Evolutionary conservation across 2,329 filamentous ascomycete genomes (phyloP), one percentile per base, ranked within the genome.

Genomic region (Aschersonia sp.): DNA sequence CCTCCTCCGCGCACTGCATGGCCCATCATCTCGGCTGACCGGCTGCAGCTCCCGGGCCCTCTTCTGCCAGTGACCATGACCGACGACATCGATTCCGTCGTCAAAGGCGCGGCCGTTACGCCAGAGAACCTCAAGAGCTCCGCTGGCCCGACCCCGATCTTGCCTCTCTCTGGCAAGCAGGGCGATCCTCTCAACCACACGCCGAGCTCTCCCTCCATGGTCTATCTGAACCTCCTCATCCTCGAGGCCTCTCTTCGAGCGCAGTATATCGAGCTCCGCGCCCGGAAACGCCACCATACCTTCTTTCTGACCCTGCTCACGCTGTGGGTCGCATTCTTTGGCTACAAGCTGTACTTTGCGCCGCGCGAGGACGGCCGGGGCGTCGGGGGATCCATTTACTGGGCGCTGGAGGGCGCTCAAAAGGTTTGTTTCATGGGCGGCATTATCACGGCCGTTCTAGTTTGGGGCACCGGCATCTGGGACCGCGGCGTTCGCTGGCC

Each of bases 381-480:
- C 40, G 80, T 95, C 5, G 92, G 92, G 47, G 91, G 92, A 32
- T 91, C 84, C 10, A 88, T 95, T 47, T 98, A 98, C 73, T 97
- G 91, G 91, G 82, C 94, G 31, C 78, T 97, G 3, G 91, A 97
- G 59, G 86, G 85, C 61, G 78, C 78, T 5, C 87, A 97, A 67
- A 94, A 92, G 64, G 79, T 98, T 47, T 91, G 86, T 58, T 84
- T 96, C 60, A 85, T 94, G 66, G 89, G 88, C 30, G 92, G 92
- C 44, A 76, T 94, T 50, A 83, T 96, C 51, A 96, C 89, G 0
- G 84, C 80, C 38, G 74, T 89, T 43, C 72, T 98, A 38, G 83
- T 97, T 55, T 96, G 89, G 87, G 89, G 82, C 12, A 96, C 91
- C 0, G 92, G 92, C 31, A 89, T 96, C 64, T 98, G 91, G 85